These are phyloP conservation scores for Neofusicoccum kwambonambiense DNA, from an alignment of 2,329 filamentous ascomycete species.

Conservation along the genomic window DNA sequence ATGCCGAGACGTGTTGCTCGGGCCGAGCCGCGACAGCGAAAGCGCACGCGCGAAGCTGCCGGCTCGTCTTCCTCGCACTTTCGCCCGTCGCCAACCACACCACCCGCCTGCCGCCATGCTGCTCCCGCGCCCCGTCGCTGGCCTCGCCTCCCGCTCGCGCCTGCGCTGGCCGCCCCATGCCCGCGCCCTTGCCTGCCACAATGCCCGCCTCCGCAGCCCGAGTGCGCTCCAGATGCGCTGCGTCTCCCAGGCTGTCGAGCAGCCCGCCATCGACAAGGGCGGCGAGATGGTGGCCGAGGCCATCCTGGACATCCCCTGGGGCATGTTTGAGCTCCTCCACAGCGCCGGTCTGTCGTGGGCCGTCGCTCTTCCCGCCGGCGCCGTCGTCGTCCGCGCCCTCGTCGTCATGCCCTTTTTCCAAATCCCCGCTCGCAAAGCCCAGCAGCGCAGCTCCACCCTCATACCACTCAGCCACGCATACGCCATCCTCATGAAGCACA, in stretches of 20 bases:
- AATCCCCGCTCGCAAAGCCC: conserved; percentile 41
- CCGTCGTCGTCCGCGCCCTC: conserved; percentile 49
- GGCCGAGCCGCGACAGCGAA: not conserved
- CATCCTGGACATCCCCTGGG: not conserved
- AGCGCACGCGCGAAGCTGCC: no score
- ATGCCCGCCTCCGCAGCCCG: conserved; percentile 26
- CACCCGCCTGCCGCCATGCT: conserved; percentile 23
- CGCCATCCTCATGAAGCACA: not conserved
- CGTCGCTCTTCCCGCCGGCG: conserved; percentile 54
- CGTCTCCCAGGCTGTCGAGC: conserved; percentile 36
- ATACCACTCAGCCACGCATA: conserved; percentile 29
- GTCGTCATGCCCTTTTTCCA: conserved; percentile 49
- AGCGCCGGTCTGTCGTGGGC: conserved; percentile 53
- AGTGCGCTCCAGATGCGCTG: conserved; percentile 35
- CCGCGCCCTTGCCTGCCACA: conserved; percentile 36
- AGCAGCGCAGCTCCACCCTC: conserved; percentile 43
- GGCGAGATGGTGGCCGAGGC: conserved; percentile 24
- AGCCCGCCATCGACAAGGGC: conserved; percentile 19
- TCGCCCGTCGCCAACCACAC: not conserved
- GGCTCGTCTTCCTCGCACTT: not conserved
- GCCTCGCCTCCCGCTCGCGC: conserved; percentile 28
- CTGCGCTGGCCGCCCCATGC: conserved; percentile 16
- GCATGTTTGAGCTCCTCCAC: conserved; percentile 50
- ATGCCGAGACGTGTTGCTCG: not conserved
- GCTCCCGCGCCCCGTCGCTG: conserved; percentile 23